Evolutionary conservation across 2,329 filamentous ascomycete genomes (phyloP).

Genomic region (Nothomitra cinnamomea): DNA sequence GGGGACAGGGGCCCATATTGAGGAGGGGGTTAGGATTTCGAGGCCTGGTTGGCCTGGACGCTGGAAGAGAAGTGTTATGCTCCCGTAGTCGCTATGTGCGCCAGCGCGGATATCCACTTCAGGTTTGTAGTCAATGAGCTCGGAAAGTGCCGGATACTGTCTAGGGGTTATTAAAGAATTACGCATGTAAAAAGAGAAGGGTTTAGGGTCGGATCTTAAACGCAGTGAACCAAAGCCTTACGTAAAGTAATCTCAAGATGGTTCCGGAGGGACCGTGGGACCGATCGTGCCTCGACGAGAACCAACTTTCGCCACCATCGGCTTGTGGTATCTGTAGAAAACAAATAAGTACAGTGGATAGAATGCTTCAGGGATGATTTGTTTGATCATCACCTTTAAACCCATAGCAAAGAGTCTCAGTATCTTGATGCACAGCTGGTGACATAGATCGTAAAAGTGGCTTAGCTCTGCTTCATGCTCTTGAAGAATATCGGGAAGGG

Average conservation of each 20-base stretch:
- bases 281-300: constrained; percentile 42
- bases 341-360: constrained; percentile 2
- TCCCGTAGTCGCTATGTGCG: constrained; percentile 69
- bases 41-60: constrained; percentile 70
- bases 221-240: constrained; percentile 6
- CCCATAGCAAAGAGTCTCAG: constrained; percentile 64
- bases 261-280: constrained; percentile 32
- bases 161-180: neutral
- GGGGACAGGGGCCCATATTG: constrained; percentile 46
- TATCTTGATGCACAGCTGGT: constrained; percentile 53
- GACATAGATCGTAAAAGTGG: constrained; percentile 54
- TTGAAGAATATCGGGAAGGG: constrained; percentile 49
- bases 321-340: constrained; percentile 22
- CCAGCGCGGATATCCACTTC: constrained; percentile 58
- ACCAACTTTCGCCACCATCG: constrained; percentile 31
- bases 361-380: neutral
- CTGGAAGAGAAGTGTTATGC: constrained; percentile 61
- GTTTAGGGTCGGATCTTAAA: neutral
- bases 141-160: constrained; percentile 27
- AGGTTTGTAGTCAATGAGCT: constrained; percentile 26
- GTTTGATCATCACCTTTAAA: constrained; percentile 36
- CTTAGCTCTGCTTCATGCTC: constrained; percentile 42
- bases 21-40: constrained; percentile 51
- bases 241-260: constrained; percentile 50
- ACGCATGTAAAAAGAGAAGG: neutral